Evolutionary conservation across 768 basidiomycete genomes (phyloP), one percentile per base, ranked within the genome.

Genomic region (Leccinum aurantiacum): DNA sequence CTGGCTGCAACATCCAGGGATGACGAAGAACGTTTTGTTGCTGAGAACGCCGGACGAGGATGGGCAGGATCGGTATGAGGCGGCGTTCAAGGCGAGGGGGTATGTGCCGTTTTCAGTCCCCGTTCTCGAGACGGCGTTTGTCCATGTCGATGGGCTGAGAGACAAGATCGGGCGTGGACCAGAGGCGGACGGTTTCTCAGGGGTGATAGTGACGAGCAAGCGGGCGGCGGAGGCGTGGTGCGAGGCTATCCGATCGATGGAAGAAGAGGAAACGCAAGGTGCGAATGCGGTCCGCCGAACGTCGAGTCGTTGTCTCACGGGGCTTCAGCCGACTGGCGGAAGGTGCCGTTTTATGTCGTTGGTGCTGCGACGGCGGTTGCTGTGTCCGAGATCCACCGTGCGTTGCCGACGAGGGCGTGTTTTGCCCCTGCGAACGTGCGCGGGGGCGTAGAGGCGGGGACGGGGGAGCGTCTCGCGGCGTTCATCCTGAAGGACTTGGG

Each of bases 121-220:
- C 0, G 89, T 89, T 5, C 82, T 93, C 48, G 85, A 91, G 69
- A 91, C 91, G 0, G 73, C 77, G 7, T 71, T 83, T 48, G 78
- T 79, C 19, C 84, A 90, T 64, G 60, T 81, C 11, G 68, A 77
- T 0, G 51, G 59, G 13, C 79, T 95, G 13, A 67, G 71, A 29
- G 63, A 72, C 15, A 71, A 81, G 53, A 71, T 90, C 17, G 54
- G 63, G 1, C 46, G 59, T 7, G 83, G 82, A 1, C 79, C 82
- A 2, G 33, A 49, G 1, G 54, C 24, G 2, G 61, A 69, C 19
- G 64, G 60, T 19, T 75, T 82, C 59, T 72, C 71, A 7, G 93
- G 88, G 6, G 87, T 93, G 6, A 80, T 95, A 51, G 67, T 95
- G 22, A 96, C 93, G 3, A 93, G 91, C 66, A 86, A 83, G 31